Percentiles rank a stretch among this genome's conserved stretches.
phyloP scores from a whole-genome alignment of 1,139 yeast genomes.

The Scheffersomyces insectosa region DNA sequence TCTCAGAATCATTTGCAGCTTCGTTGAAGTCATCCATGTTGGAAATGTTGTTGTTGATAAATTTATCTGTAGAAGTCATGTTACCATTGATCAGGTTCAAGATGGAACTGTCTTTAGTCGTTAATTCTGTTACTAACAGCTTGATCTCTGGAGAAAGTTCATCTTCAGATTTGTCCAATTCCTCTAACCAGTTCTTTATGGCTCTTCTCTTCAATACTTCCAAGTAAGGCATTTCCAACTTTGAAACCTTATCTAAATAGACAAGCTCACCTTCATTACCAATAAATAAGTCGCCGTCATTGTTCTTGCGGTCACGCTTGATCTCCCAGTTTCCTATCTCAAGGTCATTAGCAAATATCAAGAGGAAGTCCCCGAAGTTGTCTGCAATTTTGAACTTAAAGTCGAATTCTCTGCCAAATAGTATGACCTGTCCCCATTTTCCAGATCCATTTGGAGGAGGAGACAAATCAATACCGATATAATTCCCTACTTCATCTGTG shows the following conservation, averaged over 20 bases:
- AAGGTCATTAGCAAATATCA: constrained; percentile 79
- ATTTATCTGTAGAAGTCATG: constrained; percentile 26
- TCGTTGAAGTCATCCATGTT: constrained; percentile 14
- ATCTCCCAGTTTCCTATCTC: constrained; percentile 76
- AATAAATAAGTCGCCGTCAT: constrained; percentile 53
- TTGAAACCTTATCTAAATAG: constrained; percentile 51
- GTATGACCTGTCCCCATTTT: constrained; percentile 77
- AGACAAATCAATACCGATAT: constrained; percentile 83
- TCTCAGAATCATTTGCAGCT: constrained; percentile 5
- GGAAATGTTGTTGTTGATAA: constrained; percentile 28
- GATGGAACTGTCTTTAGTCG: constrained; percentile 14
- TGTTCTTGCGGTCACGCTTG: constrained; percentile 47
- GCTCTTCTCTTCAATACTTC: constrained; percentile 53
- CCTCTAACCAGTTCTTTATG: constrained; percentile 33
- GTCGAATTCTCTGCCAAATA: constrained; percentile 90
- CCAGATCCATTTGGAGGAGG: constrained; percentile 69
- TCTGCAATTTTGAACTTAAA: constrained; percentile 76
- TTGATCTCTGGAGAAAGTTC: constrained; percentile 18
- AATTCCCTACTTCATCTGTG: constrained; percentile 87
- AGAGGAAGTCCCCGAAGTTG: constrained; percentile 82
- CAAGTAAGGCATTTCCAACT: constrained; percentile 59
- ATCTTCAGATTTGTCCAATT: constrained; percentile 19
- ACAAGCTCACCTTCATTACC: constrained; percentile 73
- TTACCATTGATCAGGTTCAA: constrained; percentile 8
- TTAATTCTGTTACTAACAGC: constrained; percentile 25